Evolutionary conservation across 345 rosid genomes (phyloP).

Genomic region (Mercurialis annua): DNA sequence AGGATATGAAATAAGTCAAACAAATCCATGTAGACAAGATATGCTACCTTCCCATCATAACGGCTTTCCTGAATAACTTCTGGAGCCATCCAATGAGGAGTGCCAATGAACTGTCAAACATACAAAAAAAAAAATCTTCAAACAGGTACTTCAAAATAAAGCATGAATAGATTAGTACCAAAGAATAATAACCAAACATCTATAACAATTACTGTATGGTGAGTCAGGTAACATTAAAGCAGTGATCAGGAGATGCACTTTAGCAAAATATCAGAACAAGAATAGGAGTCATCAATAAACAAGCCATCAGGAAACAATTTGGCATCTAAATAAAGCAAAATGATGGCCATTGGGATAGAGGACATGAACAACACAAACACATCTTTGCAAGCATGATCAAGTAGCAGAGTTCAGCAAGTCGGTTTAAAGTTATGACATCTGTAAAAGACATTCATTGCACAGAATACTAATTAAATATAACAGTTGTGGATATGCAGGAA

Average conservation of each 20-base stretch:
- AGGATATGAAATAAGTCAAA: slow-evolving; percentile 1
- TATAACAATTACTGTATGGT: not conserved
- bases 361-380: not conserved
- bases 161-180: not conserved
- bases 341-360: not conserved
- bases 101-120: slow-evolving; percentile 82
- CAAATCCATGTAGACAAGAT: slow-evolving; percentile 16
- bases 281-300: not conserved
- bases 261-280: not conserved
- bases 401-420: not conserved
- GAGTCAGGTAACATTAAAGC: not conserved
- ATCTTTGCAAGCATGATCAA: not conserved
- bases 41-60: slow-evolving; percentile 92
- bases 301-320: not conserved
- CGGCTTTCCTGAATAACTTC: slow-evolving; percentile 99
- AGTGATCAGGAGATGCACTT: not conserved
- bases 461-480: no score
- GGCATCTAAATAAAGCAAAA: not conserved
- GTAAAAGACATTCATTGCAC: no score
- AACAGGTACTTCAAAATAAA: not conserved
- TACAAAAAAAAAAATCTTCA: slow-evolving; percentile 1
- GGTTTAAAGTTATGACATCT: not conserved
- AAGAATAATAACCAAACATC: not conserved
- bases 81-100: slow-evolving; percentile 99
- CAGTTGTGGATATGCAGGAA: no score